phyloP scores from a whole-genome alignment of 2,329 filamentous ascomycete species.

The Fusarium nodosum region DNA sequence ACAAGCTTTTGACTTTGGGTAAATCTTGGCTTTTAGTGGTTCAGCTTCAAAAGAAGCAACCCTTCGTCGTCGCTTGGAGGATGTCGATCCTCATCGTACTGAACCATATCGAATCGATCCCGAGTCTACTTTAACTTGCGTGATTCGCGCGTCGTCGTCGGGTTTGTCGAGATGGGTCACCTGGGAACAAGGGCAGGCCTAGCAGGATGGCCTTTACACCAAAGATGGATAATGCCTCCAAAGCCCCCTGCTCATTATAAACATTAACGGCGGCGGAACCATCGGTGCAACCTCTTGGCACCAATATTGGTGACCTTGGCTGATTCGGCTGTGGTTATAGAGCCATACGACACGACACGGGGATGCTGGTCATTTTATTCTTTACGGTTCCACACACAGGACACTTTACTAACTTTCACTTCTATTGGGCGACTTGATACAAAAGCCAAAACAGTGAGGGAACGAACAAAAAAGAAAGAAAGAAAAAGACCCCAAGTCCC shows the following conservation, averaged over 20 bases:
- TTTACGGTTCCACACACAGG: neutral
- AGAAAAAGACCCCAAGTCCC: slow-evolving; percentile 1
- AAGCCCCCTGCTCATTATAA: slow-evolving; percentile 26
- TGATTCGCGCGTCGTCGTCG: slow-evolving; percentile 10
- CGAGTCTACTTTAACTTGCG: neutral
- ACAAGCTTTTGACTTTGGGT: slow-evolving; percentile 37
- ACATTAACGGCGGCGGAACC: slow-evolving; percentile 29
- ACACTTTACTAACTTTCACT: slow-evolving; percentile 2
- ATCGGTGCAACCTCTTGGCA: slow-evolving; percentile 42
- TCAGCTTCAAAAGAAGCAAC: neutral
- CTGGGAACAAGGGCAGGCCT: neutral
- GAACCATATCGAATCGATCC: slow-evolving; percentile 3
- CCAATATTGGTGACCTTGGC: slow-evolving; percentile 15
- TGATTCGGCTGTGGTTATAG: slow-evolving; percentile 3
- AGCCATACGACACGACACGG: neutral
- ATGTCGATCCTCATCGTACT: slow-evolving; percentile 29
- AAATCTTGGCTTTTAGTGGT: slow-evolving; percentile 18
- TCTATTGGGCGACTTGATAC: slow-evolving; percentile 5
- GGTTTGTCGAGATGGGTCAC: slow-evolving; percentile 16
- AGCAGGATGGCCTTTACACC: neutral
- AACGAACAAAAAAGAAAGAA: neutral
- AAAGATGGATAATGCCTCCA: slow-evolving; percentile 20
- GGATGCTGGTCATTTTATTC: neutral
- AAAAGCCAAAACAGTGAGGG: slow-evolving; percentile 1
- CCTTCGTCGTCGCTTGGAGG: neutral